These are phyloP conservation scores for Kokia cookei DNA, from an alignment of 441 rosid genomes.

Conservation along the genomic window DNA sequence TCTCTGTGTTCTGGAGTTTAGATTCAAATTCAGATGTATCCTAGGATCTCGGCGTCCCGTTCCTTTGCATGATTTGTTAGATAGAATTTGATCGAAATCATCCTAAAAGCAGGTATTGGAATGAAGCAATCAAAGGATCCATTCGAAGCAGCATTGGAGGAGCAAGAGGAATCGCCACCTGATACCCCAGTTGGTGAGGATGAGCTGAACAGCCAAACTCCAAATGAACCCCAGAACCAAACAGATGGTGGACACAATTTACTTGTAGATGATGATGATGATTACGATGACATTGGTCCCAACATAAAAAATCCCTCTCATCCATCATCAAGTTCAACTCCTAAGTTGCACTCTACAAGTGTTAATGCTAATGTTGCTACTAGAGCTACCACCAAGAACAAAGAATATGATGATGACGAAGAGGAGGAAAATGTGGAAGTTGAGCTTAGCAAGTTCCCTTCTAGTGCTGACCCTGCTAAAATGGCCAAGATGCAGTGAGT, in stretches of 20 bases:
- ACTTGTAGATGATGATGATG: conserved; percentile 9
- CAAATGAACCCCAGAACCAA: conserved; percentile 1
- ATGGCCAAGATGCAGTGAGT: conserved; percentile 92
- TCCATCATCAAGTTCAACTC: conserved; percentile 22
- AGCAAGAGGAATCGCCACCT: conserved; percentile 66
- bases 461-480: conserved; percentile 69
- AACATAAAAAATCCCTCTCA: conserved; percentile 8
- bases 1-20: neutral
- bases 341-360: conserved; percentile 12
- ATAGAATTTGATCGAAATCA: neutral
- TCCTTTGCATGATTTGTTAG: neutral
- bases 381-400: conserved; percentile 29
- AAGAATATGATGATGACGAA: conserved; percentile 77
- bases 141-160: conserved; percentile 78
- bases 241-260: conserved; percentile 13
- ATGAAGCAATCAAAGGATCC: conserved; percentile 91
- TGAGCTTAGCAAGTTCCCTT: conserved; percentile 68
- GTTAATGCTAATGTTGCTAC: neutral
- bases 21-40: neutral
- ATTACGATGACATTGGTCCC: conserved; percentile 27
- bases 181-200: conserved; percentile 46
- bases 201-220: conserved; percentile 21
- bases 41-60: neutral
- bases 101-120: neutral
- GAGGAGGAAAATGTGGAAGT: conserved; percentile 87